A percentile compares a stretch with the other conserved stretches of the same genome.
phyloP scores from a whole-genome alignment of 805 yeast genomes.

The Myxozyma sirexii region DNA sequence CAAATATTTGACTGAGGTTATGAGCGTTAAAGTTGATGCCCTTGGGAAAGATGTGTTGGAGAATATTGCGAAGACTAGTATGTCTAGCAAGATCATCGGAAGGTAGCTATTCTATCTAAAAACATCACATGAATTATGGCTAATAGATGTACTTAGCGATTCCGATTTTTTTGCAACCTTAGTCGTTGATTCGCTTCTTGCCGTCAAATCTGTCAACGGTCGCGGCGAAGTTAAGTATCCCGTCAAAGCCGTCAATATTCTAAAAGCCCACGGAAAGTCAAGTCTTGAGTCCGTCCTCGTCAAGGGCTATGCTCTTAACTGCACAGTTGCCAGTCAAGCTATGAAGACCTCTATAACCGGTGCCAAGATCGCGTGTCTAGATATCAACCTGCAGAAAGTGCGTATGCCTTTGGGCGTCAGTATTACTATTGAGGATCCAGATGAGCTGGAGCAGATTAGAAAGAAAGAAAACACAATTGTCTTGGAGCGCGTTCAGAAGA shows the following conservation, averaged over 20 bases:
- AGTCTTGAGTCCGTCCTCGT: constrained; percentile 83
- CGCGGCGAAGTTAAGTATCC: constrained; percentile 93
- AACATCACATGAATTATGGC: not conserved
- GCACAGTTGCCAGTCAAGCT: constrained; percentile 96
- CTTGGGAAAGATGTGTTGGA: constrained; percentile 81
- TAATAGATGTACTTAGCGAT: constrained; percentile 51
- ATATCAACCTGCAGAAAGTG: constrained; percentile 91
- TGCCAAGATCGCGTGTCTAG: constrained; percentile 86
- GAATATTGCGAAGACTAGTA: constrained; percentile 93
- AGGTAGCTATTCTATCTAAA: constrained; percentile 24
- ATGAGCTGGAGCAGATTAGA: constrained; percentile 89
- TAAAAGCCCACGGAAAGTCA: constrained; percentile 96
- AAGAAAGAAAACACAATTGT: constrained; percentile 86
- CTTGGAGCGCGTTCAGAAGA: constrained; percentile 77
- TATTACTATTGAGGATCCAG: constrained; percentile 95
- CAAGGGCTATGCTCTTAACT: constrained; percentile 93
- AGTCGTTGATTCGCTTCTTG: constrained; percentile 94
- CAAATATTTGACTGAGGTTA: constrained; percentile 79
- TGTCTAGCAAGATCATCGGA: constrained; percentile 96
- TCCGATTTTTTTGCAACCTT: constrained; percentile 84
- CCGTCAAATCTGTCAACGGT: constrained; percentile 85
- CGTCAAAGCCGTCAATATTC: constrained; percentile 91
- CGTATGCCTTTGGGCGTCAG: constrained; percentile 98
- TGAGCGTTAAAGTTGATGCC: constrained; percentile 76
- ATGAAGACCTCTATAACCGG: constrained; percentile 72